Evolutionary conservation across 1,139 yeast genomes (phyloP).

Genomic region (Pichia sp.): DNA sequence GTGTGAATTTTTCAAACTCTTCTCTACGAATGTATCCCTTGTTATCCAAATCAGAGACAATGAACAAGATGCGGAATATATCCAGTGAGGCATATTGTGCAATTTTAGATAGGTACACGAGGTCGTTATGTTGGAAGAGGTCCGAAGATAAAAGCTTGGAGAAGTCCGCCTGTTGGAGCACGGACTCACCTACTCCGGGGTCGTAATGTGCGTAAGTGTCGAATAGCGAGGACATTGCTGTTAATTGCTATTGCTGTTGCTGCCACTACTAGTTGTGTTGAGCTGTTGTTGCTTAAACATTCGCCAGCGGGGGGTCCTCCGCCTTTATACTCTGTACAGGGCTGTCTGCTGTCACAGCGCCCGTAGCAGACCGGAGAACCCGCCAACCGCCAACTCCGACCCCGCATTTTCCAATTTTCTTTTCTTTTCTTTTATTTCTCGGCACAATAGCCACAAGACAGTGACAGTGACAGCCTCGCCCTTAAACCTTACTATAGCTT

Average conservation of each 20-base stretch:
- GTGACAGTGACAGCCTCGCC: not conserved
- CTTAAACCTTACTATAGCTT: too few relatives aligned
- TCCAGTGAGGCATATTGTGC: slow-evolving; percentile 24
- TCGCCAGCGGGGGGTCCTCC: too few relatives aligned
- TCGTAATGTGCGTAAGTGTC: slow-evolving; percentile 19
- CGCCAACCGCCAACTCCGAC: not conserved
- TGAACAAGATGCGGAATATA: slow-evolving; percentile 44
- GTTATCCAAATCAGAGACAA: slow-evolving; percentile 54
- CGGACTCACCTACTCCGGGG: slow-evolving; percentile 16
- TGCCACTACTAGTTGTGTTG: too few relatives aligned
- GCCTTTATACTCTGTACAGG: too few relatives aligned
- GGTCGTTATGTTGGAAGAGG: slow-evolving; percentile 16
- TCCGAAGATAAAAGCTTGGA: slow-evolving; percentile 15
- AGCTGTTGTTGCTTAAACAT: not conserved
- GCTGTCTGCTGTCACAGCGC: too few relatives aligned
- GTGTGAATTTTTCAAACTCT: slow-evolving; percentile 56
- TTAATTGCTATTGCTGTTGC: too few relatives aligned
- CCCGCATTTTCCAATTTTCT: not conserved
- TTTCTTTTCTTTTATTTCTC: not conserved
- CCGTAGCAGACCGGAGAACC: too few relatives aligned
- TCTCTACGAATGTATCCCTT: slow-evolving; percentile 55
- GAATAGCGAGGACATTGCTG: too few relatives aligned
- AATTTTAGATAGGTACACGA: slow-evolving; percentile 19
- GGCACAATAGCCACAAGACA: not conserved
- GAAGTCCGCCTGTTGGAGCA: slow-evolving; percentile 23